Evolutionary conservation across 345 rosid species (phyloP).

Genomic region (rapeseed (Brassica napus)): DNA sequence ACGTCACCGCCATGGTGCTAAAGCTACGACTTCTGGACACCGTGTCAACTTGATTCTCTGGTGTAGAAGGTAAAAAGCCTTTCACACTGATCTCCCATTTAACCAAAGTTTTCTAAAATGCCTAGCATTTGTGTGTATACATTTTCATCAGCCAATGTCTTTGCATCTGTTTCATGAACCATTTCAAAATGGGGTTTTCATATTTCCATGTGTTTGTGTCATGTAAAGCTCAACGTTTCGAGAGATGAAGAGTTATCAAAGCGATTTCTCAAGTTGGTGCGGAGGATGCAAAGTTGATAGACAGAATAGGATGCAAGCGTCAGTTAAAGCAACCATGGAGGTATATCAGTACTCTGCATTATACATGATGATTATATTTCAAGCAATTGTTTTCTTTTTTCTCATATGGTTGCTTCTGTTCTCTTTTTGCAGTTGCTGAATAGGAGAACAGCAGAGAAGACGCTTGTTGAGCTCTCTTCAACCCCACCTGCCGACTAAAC

Average conservation of each 20-base stretch:
- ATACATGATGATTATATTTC: background rate
- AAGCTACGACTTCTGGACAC: constrained; percentile 81
- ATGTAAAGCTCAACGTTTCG: constrained; percentile 67
- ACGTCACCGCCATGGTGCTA: constrained; percentile 95
- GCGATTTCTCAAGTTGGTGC: constrained; percentile 86
- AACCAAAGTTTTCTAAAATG: background rate
- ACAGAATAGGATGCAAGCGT: constrained; percentile 55
- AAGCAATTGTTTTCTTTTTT: constrained; percentile 4
- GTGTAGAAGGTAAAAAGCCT: constrained; percentile 79
- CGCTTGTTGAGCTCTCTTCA: constrained; percentile 31
- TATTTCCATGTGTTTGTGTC: background rate
- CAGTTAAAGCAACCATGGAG: constrained; percentile 50
- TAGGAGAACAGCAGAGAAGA: constrained; percentile 32
- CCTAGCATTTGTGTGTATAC: background rate
- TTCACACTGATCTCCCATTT: background rate
- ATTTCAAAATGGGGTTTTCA: background rate
- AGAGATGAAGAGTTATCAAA: constrained; percentile 84
- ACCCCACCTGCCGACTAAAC: constrained; percentile 33
- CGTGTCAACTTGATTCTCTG: constrained; percentile 83
- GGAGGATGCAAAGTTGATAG: constrained; percentile 69
- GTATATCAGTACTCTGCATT: constrained; percentile 16
- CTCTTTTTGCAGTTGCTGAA: constrained; percentile 19
- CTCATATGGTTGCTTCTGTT: background rate
- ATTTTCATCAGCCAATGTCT: constrained; percentile 10
- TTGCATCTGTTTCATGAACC: constrained; percentile 1